Evolutionary conservation across 371 early-diverging fungal species (phyloP), one percentile per base, ranked within the genome.

Genomic region (Lichtheimia ornata): DNA sequence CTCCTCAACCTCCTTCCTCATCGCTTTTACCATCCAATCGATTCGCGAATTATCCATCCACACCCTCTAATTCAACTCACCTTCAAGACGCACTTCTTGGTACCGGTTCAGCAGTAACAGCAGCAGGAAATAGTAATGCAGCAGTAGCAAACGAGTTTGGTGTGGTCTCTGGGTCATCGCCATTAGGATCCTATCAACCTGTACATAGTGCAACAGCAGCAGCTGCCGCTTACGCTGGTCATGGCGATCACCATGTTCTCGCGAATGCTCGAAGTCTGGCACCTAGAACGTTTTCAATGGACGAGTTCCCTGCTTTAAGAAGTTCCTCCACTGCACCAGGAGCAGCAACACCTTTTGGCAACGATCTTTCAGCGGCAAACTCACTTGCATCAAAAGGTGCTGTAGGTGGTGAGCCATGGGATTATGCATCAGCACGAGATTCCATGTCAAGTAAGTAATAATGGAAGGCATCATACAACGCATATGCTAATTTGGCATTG

Each of bases 211-310:
- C n/a, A 41, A 50, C 62, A 18, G 52, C 50, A 25, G 55, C 59
- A 5, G 27, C 58, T 49, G 50, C 43, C 27, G 54, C 58, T 50
- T 27, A 24, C 20, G 44, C 59, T n/a, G 58, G 53, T 41, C 50
- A 62, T 49, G 53, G 51, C 44, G 56, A 62, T 12, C 56, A 69
- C 47, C 50, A 56, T 40, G 49, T 63, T 27, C 59, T 66, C 42
- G 61, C 77, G 58, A 50, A 69, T 42, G 62, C 70, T 58, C 58
- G 70, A 63, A 70, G 69, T 30, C 52, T 66, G 22, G 70, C 66
- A 62, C 77, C 73, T 61, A 66, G 77, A 66, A 69, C 81, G n/a
- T 80, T 77, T 60, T 73, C 77, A 9, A 74, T 77, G 65, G 81
- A 80, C 52, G 81, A 80, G 30, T 80, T 80, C 56, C 81, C 81